Evolutionary conservation across 2,329 filamentous ascomycete genomes (phyloP).

Genomic region (Calycina marina): DNA sequence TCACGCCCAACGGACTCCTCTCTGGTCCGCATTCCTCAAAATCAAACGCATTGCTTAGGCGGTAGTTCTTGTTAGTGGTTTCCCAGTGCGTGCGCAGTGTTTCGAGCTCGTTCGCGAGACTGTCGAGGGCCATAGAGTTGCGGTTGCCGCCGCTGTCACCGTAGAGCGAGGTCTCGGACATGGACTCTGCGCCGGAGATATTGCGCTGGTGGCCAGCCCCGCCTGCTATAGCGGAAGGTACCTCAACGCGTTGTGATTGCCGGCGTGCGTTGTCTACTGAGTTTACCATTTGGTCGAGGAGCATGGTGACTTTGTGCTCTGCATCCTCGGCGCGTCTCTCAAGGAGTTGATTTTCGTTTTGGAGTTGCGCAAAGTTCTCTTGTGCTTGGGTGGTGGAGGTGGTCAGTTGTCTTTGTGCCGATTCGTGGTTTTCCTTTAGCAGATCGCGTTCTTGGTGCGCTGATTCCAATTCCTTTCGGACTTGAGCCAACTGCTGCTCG

Average conservation of each 20-base stretch:
- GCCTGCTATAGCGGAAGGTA: constrained; percentile 29
- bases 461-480: constrained; percentile 55
- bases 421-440: constrained; percentile 40
- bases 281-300: constrained; percentile 86
- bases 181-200: constrained; percentile 33
- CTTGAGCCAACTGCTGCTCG: constrained; percentile 52
- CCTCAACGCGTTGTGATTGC: constrained; percentile 44
- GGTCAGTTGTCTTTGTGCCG: constrained; percentile 41
- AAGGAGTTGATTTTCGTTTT: constrained; percentile 65
- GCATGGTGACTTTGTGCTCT: constrained; percentile 80
- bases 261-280: constrained; percentile 92
- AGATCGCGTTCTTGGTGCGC: constrained; percentile 56
- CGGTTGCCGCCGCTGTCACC: constrained; percentile 31
- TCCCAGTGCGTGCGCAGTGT: constrained; percentile 87
- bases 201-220: constrained; percentile 23
- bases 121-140: constrained; percentile 66
- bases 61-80: constrained; percentile 87
- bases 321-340: constrained; percentile 79
- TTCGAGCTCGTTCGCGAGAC: constrained; percentile 82
- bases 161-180: constrained; percentile 43
- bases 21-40: constrained; percentile 34
- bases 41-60: constrained; percentile 78
- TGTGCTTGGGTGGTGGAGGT: constrained; percentile 37
- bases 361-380: constrained; percentile 64
- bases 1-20: constrained; percentile 23